phyloP scores from a whole-genome alignment of 164 flowering plant species.

The Piper betle region DNA sequence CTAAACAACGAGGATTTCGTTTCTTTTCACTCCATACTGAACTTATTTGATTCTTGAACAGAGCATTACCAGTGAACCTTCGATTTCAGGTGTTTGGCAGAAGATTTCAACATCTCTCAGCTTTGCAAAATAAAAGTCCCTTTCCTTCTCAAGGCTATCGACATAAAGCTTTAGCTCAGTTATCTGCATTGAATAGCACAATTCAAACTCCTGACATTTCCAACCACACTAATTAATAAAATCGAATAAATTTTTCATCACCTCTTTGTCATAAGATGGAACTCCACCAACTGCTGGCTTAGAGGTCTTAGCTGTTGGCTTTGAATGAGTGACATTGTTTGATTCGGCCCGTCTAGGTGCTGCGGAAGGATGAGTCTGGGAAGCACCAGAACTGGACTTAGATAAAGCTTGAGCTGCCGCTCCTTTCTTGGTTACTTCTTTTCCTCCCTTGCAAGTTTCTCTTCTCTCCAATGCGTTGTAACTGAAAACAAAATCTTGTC shows the following conservation, averaged over 20 bases:
- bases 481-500: conserved; percentile 14
- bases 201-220: background rate
- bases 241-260: conserved; percentile 1
- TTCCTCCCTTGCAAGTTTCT: conserved; percentile 74
- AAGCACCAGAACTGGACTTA: conserved; percentile 34
- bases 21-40: too few species aligned
- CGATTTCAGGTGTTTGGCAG: conserved; percentile 76
- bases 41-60: background rate
- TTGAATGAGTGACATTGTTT: conserved; percentile 16
- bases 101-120: conserved; percentile 84
- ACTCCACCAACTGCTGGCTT: conserved; percentile 46
- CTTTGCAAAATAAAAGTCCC: conserved; percentile 91
- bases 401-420: conserved; percentile 36
- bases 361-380: conserved; percentile 31
- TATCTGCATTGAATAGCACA: conserved; percentile 34
- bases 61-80: conserved; percentile 39
- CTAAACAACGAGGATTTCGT: background rate
- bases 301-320: conserved; percentile 37
- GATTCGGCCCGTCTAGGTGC: conserved; percentile 39
- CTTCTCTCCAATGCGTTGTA: conserved; percentile 91
- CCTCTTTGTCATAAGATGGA: conserved; percentile 69
- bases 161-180: conserved; percentile 85
- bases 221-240: too few species aligned
- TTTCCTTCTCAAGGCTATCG: conserved; percentile 91
- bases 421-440: conserved; percentile 50